A percentile compares a stretch with the other conserved stretches of the same genome.
Evolutionary conservation across 2,329 filamentous ascomycete genomes (phyloP).

Genomic region (Ophiostoma fasciatum): DNA sequence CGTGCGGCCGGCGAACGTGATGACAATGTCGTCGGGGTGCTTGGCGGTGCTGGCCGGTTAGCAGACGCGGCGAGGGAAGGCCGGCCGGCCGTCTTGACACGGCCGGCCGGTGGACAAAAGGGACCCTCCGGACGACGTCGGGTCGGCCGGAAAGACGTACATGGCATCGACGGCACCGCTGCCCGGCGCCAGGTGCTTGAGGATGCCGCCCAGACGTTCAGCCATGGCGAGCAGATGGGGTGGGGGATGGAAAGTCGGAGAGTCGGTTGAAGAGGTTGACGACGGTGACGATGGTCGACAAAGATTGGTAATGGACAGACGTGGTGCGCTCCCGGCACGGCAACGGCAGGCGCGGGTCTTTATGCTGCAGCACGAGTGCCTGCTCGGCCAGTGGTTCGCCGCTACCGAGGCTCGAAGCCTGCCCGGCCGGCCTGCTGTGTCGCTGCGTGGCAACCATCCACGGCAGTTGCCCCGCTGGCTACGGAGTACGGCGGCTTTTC

Average conservation of each 20-base stretch:
- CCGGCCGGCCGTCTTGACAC: too few relatives aligned
- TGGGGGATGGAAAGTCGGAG: neutral
- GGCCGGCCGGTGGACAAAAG: neutral
- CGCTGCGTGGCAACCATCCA: too few relatives aligned
- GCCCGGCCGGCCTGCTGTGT: too few relatives aligned
- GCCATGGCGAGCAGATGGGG: constrained; percentile 26
- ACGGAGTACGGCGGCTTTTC: too few relatives aligned
- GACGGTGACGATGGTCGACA: neutral
- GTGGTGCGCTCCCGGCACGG: too few relatives aligned
- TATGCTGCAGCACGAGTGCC: too few relatives aligned
- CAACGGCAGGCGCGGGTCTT: too few relatives aligned
- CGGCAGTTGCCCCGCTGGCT: too few relatives aligned
- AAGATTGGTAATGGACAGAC: neutral
- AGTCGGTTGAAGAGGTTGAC: neutral
- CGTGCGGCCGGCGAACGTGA: constrained; percentile 81
- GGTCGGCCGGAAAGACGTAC: constrained; percentile 39
- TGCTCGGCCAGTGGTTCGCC: too few relatives aligned
- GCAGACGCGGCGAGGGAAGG: too few relatives aligned
- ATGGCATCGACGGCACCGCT: constrained; percentile 54
- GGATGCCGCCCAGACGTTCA: constrained; percentile 74
- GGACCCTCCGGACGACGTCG: too few relatives aligned
- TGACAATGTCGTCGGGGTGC: constrained; percentile 92
- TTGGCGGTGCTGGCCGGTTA: constrained; percentile 55
- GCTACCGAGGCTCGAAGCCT: too few relatives aligned
- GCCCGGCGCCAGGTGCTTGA: constrained; percentile 69